These are phyloP conservation scores for Alternaria arborescens DNA, from an alignment of 2,329 filamentous ascomycete genomes.

Conservation along the genomic window DNA sequence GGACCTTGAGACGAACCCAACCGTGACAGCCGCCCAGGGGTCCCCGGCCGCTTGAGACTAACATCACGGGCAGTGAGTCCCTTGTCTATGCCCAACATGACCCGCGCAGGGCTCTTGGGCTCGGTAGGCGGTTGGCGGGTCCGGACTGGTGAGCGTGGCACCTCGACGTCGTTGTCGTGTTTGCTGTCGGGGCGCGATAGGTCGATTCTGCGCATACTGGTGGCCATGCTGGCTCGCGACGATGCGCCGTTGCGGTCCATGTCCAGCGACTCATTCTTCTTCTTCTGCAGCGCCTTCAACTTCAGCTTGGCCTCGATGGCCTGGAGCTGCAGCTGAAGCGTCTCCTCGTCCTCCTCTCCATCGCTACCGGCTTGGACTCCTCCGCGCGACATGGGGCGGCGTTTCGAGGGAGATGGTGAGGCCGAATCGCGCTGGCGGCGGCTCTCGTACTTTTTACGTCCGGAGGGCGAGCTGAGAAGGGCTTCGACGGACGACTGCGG, in stretches of 20 bases:
- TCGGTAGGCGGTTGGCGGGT: slow-evolving; percentile 57
- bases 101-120: slow-evolving; percentile 78
- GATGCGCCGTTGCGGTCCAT: slow-evolving; percentile 32
- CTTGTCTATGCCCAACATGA: slow-evolving; percentile 88
- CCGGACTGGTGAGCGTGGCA: slow-evolving; percentile 76
- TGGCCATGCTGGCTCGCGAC: slow-evolving; percentile 40
- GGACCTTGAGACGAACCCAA: slow-evolving; percentile 54
- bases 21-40: slow-evolving; percentile 27
- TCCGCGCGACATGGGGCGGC: slow-evolving; percentile 38
- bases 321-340: slow-evolving; percentile 81
- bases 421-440: slow-evolving; percentile 65
- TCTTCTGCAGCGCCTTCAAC: slow-evolving; percentile 81
- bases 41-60: slow-evolving; percentile 72
- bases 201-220: slow-evolving; percentile 32
- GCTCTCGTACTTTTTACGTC: slow-evolving; percentile 76
- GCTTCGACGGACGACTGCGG: slow-evolving; percentile 70
- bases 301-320: slow-evolving; percentile 89
- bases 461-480: slow-evolving; percentile 75
- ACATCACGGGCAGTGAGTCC: slow-evolving; percentile 81
- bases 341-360: slow-evolving; percentile 78
- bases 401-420: slow-evolving; percentile 67
- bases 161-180: slow-evolving; percentile 64
- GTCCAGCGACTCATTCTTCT: slow-evolving; percentile 40
- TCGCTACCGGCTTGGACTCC: slow-evolving; percentile 19
- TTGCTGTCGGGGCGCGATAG: slow-evolving; percentile 33